These are phyloP conservation scores for Bacidia gigantensis DNA, from an alignment of 495 filamentous ascomycete species.

Conservation along the genomic window DNA sequence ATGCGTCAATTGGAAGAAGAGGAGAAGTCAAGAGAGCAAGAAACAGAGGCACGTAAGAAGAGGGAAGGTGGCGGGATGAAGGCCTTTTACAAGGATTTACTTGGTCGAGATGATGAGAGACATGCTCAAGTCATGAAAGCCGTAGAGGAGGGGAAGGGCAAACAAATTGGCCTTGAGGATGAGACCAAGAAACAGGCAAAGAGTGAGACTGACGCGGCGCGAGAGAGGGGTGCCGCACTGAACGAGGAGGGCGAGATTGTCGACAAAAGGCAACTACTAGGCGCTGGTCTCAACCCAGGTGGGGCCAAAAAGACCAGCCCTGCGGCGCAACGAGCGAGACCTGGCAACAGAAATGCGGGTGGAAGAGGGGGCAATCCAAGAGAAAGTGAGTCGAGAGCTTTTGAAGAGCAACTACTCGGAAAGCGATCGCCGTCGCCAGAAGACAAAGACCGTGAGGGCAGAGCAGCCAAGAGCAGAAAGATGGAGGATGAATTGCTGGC, in stretches of 20 bases:
- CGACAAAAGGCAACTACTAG: slow-evolving; percentile 82
- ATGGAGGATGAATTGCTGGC: slow-evolving; percentile 57
- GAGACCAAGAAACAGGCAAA: slow-evolving; percentile 40
- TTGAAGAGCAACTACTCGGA: slow-evolving; percentile 50
- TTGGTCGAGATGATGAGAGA: slow-evolving; percentile 61
- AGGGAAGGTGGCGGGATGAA: slow-evolving; percentile 65
- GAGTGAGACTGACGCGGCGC: slow-evolving; percentile 55
- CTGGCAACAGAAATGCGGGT: slow-evolving; percentile 1
- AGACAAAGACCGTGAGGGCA: slow-evolving; percentile 38
- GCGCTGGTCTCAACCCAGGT: slow-evolving; percentile 69
- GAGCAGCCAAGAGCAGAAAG: slow-evolving; percentile 57
- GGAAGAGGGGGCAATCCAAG: slow-evolving; percentile 18
- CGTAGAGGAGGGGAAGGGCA: slow-evolving; percentile 48
- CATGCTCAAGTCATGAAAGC: slow-evolving; percentile 57
- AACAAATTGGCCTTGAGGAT: slow-evolving; percentile 22
- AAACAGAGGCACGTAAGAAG: slow-evolving; percentile 46
- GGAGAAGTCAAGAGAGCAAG: slow-evolving; percentile 55
- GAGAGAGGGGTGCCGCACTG: slow-evolving; percentile 54
- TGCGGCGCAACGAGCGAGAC: slow-evolving; percentile 5
- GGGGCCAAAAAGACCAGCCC: slow-evolving; percentile 42
- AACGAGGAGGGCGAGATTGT: slow-evolving; percentile 93
- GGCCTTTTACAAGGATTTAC: slow-evolving; percentile 70
- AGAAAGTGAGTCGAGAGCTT: slow-evolving; percentile 74
- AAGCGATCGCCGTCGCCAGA: slow-evolving; percentile 10
- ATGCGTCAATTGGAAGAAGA: slow-evolving; percentile 64